Conservation (phyloP, 2,329 filamentous ascomycete genomes). For the Colletotrichum sp. region DNA sequence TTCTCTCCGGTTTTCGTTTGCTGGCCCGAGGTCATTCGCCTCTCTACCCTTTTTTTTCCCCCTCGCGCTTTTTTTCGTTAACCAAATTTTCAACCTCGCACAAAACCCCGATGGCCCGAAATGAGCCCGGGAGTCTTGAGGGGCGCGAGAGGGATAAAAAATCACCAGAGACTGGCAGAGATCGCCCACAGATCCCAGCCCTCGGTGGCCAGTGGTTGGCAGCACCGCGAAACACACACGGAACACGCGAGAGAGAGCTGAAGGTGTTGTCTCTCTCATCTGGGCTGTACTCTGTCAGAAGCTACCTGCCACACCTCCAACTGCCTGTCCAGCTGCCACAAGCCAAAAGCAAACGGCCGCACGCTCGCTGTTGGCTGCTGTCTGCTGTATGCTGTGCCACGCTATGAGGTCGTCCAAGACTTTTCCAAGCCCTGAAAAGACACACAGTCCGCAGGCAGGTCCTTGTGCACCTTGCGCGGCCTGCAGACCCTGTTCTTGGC, state of each 20-base stretch:
- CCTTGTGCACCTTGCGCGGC: slow-evolving; percentile 16
- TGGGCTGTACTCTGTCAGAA: background rate
- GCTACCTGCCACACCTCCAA: background rate
- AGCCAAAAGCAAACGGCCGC: background rate
- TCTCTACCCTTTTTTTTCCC: background rate
- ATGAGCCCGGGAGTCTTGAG: background rate
- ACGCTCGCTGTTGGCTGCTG: background rate
- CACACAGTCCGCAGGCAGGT: slow-evolving; percentile 12
- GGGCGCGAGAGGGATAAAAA: background rate
- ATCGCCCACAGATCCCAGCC: background rate
- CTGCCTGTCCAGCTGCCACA: background rate
- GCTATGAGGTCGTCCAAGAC: slow-evolving; percentile 19
- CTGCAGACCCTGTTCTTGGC: slow-evolving; percentile 17
- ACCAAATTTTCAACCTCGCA: background rate
- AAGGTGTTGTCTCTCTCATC: background rate
- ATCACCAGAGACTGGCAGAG: background rate
- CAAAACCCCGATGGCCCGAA: background rate
- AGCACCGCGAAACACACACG: background rate
- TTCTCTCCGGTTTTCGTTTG: background rate
- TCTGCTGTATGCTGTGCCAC: background rate
- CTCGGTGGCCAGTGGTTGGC: background rate
- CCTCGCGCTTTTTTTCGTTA: background rate
- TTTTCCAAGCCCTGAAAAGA: slow-evolving; percentile 2
- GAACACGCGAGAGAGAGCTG: background rate
- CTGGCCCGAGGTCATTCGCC: background rate